Evolutionary conservation across 805 yeast genomes (phyloP).

Genomic region (Hanseniaspora lachancei): DNA sequence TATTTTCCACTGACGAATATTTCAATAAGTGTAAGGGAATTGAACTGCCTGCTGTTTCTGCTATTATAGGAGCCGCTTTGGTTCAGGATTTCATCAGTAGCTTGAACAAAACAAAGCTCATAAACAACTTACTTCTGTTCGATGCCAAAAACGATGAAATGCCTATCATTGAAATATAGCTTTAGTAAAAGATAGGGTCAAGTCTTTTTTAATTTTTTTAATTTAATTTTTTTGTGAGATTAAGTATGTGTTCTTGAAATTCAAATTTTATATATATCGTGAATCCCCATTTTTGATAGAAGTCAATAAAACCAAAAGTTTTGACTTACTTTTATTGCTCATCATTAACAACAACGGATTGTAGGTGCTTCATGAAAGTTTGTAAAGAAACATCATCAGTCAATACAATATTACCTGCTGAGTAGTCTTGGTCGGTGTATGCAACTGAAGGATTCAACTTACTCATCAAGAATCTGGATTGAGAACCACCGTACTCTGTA

Average conservation of each 20-base stretch:
- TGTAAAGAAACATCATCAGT: constrained; percentile 94
- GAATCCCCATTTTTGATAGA: neutral
- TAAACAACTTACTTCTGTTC: constrained; percentile 65
- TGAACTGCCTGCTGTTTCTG: constrained; percentile 72
- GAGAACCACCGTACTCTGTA: constrained; percentile 97
- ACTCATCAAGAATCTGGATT: constrained; percentile 89
- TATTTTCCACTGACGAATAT: constrained; percentile 27
- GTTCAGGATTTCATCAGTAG: constrained; percentile 85
- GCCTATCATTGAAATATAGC: constrained; percentile 48
- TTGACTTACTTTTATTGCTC: constrained; percentile 22
- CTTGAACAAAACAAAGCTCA: constrained; percentile 59
- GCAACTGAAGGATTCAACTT: constrained; percentile 90
- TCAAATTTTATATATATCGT: neutral
- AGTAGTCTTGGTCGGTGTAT: constrained; percentile 39
- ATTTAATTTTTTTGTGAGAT: too few species aligned
- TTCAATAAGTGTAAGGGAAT: constrained; percentile 39
- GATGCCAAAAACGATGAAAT: constrained; percentile 62
- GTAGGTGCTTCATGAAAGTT: constrained; percentile 88
- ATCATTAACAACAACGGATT: constrained; percentile 68
- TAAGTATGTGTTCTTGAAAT: too few species aligned
- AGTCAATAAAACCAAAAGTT: too few species aligned
- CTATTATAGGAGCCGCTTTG: constrained; percentile 77
- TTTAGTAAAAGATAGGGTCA: neutral
- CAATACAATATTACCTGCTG: constrained; percentile 66
- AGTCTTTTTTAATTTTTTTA: neutral